Base-by-base conservation (phyloP, 441 rosid species). In the Rhodomyrtus psidioides region DNA sequence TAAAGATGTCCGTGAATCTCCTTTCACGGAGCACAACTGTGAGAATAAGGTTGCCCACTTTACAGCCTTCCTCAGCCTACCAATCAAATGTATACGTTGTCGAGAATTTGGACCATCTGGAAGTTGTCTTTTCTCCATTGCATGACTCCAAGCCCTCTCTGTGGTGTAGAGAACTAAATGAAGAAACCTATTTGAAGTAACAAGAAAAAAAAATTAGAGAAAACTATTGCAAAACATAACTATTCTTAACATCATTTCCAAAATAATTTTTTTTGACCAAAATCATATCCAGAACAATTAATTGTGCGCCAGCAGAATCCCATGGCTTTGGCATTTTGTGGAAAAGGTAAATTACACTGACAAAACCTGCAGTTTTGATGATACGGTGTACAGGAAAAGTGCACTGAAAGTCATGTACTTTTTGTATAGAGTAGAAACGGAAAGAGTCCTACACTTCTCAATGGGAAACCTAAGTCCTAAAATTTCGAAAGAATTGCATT, bases 101-200 rank as follows among this genome's bases (percentile, higher is more conserved):
- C 93, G 91, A 51, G 98, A 94, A 91, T 95, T 96, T 83, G 99
- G 99, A 81, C 98, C 99, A 94, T 95, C 98, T 55, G 95, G 95
- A 89, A 96, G 92, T 91, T 96, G 98, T 90, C 99, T 91, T 91
- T 98, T 98, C 91, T 98, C 99, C 99, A 98, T 95, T 57, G 98
- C 99, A 95, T 98, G 98, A 89, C 98, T 98, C 98, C 99, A 96
- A 87, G 99, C 99, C 93, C 99, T 96, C 91, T 96, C 99, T 62
- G 98, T 94, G 87, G 88, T 91, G 88, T 98, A 98, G 90, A 96
- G 95, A 92, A 96, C 93, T 92, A 96, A 83, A 90, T 96, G 99
- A 91, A 98, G 94, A 93, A 89, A 95, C 96, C 99, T 97, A 87
- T 89, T 89, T 86, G 82, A 59, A 87, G 87, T 85, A 59, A 53